Evolutionary conservation across 2,329 filamentous ascomycete species (phyloP).

Genomic region (Aspergillus sp.): DNA sequence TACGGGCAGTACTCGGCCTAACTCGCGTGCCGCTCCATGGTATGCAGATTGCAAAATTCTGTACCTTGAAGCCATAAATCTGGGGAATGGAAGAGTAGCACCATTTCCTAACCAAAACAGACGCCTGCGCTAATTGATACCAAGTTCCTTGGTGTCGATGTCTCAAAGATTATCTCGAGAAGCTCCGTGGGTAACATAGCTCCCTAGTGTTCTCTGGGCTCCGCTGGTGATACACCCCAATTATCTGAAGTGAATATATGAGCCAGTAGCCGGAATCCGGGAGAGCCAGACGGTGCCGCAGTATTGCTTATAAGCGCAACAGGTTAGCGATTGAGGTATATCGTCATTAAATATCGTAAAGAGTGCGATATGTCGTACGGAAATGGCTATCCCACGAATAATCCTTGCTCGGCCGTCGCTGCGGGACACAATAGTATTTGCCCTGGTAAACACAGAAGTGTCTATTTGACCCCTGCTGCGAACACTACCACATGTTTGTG

Average conservation of each 20-base stretch:
- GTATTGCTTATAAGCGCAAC: constrained; percentile 15
- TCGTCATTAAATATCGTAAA: background rate
- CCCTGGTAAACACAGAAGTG: no score
- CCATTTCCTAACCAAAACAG: constrained; percentile 22
- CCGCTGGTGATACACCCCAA: constrained; percentile 23
- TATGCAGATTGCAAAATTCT: constrained; percentile 24
- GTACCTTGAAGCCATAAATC: constrained; percentile 21
- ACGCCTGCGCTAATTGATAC: constrained; percentile 32
- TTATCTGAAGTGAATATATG: constrained; percentile 28
- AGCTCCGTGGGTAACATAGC: constrained; percentile 20
- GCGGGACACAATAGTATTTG: background rate
- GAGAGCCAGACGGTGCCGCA: constrained; percentile 30
- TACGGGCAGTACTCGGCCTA: constrained; percentile 21
- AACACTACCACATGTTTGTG: no score
- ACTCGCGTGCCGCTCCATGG: constrained; percentile 30
- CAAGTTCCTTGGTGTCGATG: constrained; percentile 24
- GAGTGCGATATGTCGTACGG: background rate
- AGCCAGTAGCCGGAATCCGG: constrained; percentile 29
- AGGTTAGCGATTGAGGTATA: background rate
- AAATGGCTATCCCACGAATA: background rate
- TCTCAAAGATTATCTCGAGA: constrained; percentile 20
- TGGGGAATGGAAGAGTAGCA: constrained; percentile 32
- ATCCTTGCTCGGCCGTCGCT: background rate
- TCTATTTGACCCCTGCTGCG: no score
- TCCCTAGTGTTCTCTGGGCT: constrained; percentile 23